phyloP scores from a whole-genome alignment of 495 filamentous ascomycete species.

The Podospora australis region DNA sequence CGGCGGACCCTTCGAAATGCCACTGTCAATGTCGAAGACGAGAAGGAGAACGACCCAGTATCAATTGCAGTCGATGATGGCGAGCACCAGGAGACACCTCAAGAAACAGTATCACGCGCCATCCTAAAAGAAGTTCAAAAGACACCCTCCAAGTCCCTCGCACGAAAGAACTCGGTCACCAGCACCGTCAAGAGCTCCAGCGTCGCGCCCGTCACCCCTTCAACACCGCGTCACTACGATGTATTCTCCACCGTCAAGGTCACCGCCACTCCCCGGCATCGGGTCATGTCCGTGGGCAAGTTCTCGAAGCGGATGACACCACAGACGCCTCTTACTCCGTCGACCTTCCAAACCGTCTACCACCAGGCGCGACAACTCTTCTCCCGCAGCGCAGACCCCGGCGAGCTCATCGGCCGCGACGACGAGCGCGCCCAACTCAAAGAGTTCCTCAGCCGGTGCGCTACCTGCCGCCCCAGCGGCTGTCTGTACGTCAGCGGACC shows the following conservation, averaged over 20 bases:
- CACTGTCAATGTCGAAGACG: conserved; percentile 33
- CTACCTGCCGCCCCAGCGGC: conserved; percentile 57
- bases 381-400: conserved; percentile 66
- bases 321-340: conserved; percentile 58
- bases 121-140: conserved; percentile 14
- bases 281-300: conserved; percentile 45
- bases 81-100: background rate
- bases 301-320: conserved; percentile 49
- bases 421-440: conserved; percentile 65
- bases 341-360: conserved; percentile 63
- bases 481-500: conserved; percentile 94
- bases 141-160: conserved; percentile 24
- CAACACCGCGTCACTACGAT: conserved; percentile 54
- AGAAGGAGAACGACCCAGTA: conserved; percentile 36
- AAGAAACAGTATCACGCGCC: too few relatives aligned
- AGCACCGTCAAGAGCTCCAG: conserved; percentile 15
- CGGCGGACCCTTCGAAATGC: conserved; percentile 37
- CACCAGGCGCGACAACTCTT: conserved; percentile 84
- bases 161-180: conserved; percentile 9
- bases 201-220: conserved; percentile 53
- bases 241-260: conserved; percentile 38
- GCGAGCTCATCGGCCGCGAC: conserved; percentile 75
- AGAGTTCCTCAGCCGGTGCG: conserved; percentile 60
- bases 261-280: conserved; percentile 40
- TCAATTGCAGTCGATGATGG: background rate